Evolutionary conservation across 2,329 filamentous ascomycete genomes (phyloP).

Genomic region (Trichoderma breve): DNA sequence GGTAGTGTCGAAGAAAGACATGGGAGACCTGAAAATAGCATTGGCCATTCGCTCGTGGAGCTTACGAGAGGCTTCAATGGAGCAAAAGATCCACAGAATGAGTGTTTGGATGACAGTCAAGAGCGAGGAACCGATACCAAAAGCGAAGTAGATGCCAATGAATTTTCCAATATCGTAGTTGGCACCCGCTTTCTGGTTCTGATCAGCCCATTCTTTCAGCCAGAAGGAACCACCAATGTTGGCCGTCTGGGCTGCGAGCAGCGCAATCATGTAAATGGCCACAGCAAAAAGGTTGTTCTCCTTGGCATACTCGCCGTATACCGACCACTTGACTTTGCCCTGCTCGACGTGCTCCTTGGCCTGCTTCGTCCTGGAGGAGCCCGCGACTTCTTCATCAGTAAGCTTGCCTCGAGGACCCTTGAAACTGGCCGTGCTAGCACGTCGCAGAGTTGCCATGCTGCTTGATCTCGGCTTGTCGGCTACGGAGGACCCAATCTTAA

Average conservation of each 20-base stretch:
- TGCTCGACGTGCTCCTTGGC: slow-evolving; percentile 86
- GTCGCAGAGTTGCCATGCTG: slow-evolving; percentile 78
- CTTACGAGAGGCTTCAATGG: slow-evolving; percentile 96
- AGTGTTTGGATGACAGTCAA: slow-evolving; percentile 89
- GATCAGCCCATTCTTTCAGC: slow-evolving; percentile 90
- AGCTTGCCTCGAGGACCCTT: slow-evolving; percentile 80
- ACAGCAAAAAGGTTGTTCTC: slow-evolving; percentile 89
- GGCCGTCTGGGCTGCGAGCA: slow-evolving; percentile 77
- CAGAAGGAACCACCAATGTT: slow-evolving; percentile 85
- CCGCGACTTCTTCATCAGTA: slow-evolving; percentile 75
- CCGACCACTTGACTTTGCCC: slow-evolving; percentile 94
- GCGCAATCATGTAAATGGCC: slow-evolving; percentile 69
- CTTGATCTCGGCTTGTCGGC: slow-evolving; percentile 58
- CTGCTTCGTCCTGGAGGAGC: slow-evolving; percentile 74
- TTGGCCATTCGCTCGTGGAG: slow-evolving; percentile 96
- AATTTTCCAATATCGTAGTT: slow-evolving; percentile 84
- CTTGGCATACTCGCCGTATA: slow-evolving; percentile 92
- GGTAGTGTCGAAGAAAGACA: slow-evolving; percentile 98
- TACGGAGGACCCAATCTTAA: slow-evolving; percentile 54
- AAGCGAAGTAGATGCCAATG: slow-evolving; percentile 91
- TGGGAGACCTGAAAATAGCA: slow-evolving; percentile 94
- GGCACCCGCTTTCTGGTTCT: slow-evolving; percentile 63
- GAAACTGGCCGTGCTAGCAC: slow-evolving; percentile 90
- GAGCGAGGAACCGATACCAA: slow-evolving; percentile 81
- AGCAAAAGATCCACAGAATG: slow-evolving; percentile 99